Evolutionary conservation across 352 stramenopile genomes (phyloP).

Genomic region (Globisporangium emineosum): DNA sequence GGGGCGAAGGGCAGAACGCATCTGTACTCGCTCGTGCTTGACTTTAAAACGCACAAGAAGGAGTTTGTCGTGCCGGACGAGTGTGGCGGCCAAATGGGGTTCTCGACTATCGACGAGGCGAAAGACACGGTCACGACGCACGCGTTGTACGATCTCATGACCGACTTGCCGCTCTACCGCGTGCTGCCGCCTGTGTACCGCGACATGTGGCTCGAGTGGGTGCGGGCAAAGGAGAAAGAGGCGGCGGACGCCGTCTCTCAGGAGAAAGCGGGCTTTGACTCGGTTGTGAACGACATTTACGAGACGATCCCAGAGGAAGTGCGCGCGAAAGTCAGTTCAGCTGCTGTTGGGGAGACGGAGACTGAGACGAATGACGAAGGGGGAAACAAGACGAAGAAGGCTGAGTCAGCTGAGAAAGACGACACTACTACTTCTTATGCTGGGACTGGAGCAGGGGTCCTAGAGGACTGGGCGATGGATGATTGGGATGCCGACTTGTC

Average conservation of each 20-base stretch:
- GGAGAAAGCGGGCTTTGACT: conserved; percentile 49
- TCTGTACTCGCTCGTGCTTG: conserved; percentile 53
- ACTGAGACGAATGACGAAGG: conserved; percentile 13
- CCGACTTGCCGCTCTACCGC: conserved; percentile 83
- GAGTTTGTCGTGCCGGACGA: conserved; percentile 38
- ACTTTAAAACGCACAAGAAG: conserved; percentile 40
- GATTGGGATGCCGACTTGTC: conserved; percentile 72
- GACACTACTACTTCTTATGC: not conserved
- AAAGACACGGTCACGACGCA: conserved; percentile 79
- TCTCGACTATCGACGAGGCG: conserved; percentile 61
- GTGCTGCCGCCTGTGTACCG: conserved; percentile 87
- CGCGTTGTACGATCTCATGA: conserved; percentile 86
- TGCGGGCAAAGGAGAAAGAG: conserved; percentile 34
- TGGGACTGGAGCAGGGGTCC: not conserved
- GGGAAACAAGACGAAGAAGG: not conserved
- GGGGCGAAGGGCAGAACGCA: conserved; percentile 25
- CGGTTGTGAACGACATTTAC: conserved; percentile 52
- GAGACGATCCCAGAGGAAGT: conserved; percentile 48
- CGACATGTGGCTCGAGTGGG: conserved; percentile 85
- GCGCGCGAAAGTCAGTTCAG: conserved; percentile 22
- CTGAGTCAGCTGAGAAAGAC: not conserved
- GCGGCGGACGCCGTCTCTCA: conserved; percentile 31
- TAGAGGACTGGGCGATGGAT: conserved; percentile 62
- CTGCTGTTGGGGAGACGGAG: not conserved
- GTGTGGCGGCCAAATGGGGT: conserved; percentile 36